Evolutionary conservation across 495 filamentous ascomycete species (phyloP), one percentile per base, ranked within the genome.

Genomic region (Tuber borchii): DNA sequence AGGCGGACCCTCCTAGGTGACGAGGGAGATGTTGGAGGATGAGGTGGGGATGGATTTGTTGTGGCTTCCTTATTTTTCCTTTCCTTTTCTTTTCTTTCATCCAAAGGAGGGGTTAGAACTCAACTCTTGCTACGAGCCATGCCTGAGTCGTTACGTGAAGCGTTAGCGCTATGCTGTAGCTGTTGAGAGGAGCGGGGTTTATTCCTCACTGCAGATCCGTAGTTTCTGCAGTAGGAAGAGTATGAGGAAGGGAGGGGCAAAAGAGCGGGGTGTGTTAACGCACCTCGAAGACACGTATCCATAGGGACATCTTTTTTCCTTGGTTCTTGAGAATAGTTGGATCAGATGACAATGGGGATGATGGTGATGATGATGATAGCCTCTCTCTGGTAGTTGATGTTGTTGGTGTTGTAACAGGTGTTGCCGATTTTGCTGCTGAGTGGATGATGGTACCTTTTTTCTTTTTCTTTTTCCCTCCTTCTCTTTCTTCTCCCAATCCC

Each of bases 241-340:
- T 10, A 1, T 69, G 69, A 69, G 56, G 46, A 20, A 78, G 71
- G 71, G 71, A 76, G 45, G 69, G 70, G 71, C 80, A 84, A 74
- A 85, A 85, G 87, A 85, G 79, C 85, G 83, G 76, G 79, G 77
- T 76, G 71, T 83, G 84, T 74, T 43, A 78, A 81, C 84, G 56
- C 76, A 89, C 88, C 86, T 89, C 87, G 44, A 88, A 82, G 22
- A 86, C 61, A 69, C 83, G 85, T 74, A 88, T 76, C 83, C 85
- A 85, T 45, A 83, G 72, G 34, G 71, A 10, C 77, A 78, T 77
- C 46, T 48, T 69, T 34, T 44, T 74, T 69, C 72, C 51, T 77
- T 72, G 71, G 73, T 65, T 77, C 45, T 39, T 37, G 72, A 71
- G 48, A 37, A 65, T 34, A 10, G 56, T 39, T 70, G 70, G 43